Conservation (phyloP, 768 basidiomycete species). For the Naematelia aurantialba region DNA sequence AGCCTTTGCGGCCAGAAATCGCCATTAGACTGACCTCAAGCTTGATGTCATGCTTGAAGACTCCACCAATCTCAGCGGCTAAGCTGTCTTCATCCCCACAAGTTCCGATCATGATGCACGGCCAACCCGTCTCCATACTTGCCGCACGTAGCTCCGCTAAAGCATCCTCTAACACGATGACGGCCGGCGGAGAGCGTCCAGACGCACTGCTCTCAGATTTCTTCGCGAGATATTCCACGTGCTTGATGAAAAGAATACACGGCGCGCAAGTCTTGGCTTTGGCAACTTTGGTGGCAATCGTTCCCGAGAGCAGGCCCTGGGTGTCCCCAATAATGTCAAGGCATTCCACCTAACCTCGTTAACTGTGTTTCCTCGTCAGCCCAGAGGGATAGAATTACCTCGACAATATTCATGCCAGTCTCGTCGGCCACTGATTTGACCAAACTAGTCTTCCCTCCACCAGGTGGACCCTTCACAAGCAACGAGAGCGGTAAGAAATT, state of each 20-base stretch:
- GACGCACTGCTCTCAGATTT: slow-evolving; percentile 46
- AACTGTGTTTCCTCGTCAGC: neutral
- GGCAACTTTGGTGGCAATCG: slow-evolving; percentile 68
- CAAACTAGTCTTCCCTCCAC: slow-evolving; percentile 73
- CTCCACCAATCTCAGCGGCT: slow-evolving; percentile 61
- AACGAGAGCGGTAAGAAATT: slow-evolving; percentile 67
- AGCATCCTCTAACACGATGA: slow-evolving; percentile 58
- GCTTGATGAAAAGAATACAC: slow-evolving; percentile 73
- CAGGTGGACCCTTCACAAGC: slow-evolving; percentile 72
- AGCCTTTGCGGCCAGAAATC: neutral
- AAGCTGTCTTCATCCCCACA: slow-evolving; percentile 65
- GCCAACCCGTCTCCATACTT: slow-evolving; percentile 64
- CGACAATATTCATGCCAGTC: slow-evolving; percentile 73
- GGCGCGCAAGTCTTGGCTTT: slow-evolving; percentile 75
- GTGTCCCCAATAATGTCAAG: slow-evolving; percentile 77
- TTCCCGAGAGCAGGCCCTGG: slow-evolving; percentile 68
- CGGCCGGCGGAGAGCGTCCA: slow-evolving; percentile 40
- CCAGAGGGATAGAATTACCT: slow-evolving; percentile 54
- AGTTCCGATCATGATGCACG: slow-evolving; percentile 72
- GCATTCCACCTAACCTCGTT: slow-evolving; percentile 67
- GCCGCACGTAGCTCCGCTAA: slow-evolving; percentile 53
- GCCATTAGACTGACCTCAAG: slow-evolving; percentile 60
- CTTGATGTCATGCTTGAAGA: slow-evolving; percentile 79
- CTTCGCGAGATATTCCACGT: slow-evolving; percentile 60
- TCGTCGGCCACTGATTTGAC: slow-evolving; percentile 52